A percentile compares a stretch with the other conserved stretches of the same genome.
Evolutionary conservation across 2,329 filamentous ascomycete genomes (phyloP).

Genomic region (Penicillium polonicum): DNA sequence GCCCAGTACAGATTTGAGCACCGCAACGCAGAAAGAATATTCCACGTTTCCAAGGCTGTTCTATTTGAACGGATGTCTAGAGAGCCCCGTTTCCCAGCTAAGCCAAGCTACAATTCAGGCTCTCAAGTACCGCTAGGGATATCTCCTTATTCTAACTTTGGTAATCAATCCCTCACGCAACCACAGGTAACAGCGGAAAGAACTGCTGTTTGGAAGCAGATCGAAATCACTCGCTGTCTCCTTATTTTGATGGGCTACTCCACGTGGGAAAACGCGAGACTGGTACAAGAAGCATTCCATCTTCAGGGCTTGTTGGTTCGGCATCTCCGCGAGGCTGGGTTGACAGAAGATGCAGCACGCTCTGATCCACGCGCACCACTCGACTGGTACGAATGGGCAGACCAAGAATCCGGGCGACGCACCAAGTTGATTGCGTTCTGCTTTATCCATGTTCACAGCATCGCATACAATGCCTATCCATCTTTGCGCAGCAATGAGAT

Average conservation of each 20-base stretch:
- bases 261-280: constrained; percentile 33
- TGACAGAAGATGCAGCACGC: constrained; percentile 27
- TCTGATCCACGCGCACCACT: constrained; percentile 24
- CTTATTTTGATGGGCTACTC: constrained; percentile 35
- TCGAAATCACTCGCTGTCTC: constrained; percentile 34
- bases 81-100: constrained; percentile 19
- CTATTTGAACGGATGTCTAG: constrained; percentile 58
- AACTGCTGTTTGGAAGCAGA: constrained; percentile 22
- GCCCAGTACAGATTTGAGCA: constrained; percentile 52
- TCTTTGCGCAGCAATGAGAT: constrained; percentile 40
- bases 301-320: constrained; percentile 33
- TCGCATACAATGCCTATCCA: constrained; percentile 42
- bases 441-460: constrained; percentile 41
- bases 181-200: constrained; percentile 13
- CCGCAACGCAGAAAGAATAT: constrained; percentile 30
- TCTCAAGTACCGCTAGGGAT: constrained; percentile 19
- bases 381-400: constrained; percentile 40
- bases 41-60: constrained; percentile 62
- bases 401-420: constrained; percentile 36
- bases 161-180: constrained; percentile 11
- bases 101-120: constrained; percentile 13
- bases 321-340: constrained; percentile 30
- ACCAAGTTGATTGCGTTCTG: constrained; percentile 41
- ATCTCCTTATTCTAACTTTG: constrained; percentile 16
- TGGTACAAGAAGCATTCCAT: constrained; percentile 35